Conservation (phyloP, 371 early-diverging fungal species). For the Cokeromyces recurvatus region DNA sequence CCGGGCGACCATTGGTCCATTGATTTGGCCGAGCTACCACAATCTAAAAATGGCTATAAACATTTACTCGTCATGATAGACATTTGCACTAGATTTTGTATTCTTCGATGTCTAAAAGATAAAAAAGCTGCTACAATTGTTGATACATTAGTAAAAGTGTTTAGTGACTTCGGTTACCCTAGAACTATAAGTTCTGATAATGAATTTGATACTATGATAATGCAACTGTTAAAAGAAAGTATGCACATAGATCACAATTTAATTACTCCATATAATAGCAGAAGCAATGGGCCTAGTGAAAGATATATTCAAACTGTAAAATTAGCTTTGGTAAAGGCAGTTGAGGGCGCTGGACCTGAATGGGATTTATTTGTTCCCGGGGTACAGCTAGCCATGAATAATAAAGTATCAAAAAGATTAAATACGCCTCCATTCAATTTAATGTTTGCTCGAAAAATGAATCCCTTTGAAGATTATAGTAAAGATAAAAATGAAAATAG, state of each 20-base stretch:
- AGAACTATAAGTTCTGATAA: slow-evolving; percentile 1
- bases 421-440: slow-evolving; percentile 4
- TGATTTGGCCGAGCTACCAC: slow-evolving; percentile 11
- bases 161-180: background rate
- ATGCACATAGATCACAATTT: slow-evolving; percentile 5
- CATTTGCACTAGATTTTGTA: slow-evolving; percentile 11
- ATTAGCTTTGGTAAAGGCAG: slow-evolving; percentile 1
- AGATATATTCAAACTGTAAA: slow-evolving; percentile 3
- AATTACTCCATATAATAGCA: slow-evolving; percentile 9
- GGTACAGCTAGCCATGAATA: slow-evolving; percentile 11
- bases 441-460: slow-evolving; percentile 7
- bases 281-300: slow-evolving; percentile 14
- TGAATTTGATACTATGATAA: background rate
- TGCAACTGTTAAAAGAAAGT: background rate
- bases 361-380: slow-evolving; percentile 7
- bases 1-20: background rate
- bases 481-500: background rate
- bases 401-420: slow-evolving; percentile 1
- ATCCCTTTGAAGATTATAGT: background rate
- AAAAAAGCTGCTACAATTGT: slow-evolving; percentile 6
- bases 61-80: slow-evolving; percentile 10
- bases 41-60: background rate
- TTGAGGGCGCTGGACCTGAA: slow-evolving; percentile 2
- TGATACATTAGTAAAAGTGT: background rate
- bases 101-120: slow-evolving; percentile 6